Conservation (phyloP, 2,329 filamentous ascomycete genomes). For the Aspergillus texensis region DNA sequence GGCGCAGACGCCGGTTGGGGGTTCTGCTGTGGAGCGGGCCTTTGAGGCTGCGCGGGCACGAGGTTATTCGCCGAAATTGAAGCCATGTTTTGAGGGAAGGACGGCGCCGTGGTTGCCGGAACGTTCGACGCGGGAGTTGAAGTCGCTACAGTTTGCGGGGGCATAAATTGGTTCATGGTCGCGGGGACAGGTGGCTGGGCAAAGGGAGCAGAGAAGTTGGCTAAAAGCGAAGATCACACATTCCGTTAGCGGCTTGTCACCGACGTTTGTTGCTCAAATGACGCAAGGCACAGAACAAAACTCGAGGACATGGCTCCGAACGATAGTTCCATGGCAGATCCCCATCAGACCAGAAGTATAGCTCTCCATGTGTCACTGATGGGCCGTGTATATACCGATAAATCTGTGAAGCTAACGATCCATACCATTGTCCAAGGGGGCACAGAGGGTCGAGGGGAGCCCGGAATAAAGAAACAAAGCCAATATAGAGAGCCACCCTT, state of each 20-base stretch:
- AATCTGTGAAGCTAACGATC: neutral
- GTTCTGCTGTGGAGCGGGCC: conserved; percentile 21
- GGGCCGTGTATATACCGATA: neutral
- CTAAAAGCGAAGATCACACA: conserved; percentile 22
- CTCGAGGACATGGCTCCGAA: conserved; percentile 1
- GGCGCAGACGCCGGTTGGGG: conserved; percentile 24
- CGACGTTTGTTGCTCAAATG: conserved; percentile 1
- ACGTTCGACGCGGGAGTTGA: conserved; percentile 27
- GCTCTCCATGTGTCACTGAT: neutral
- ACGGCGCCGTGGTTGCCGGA: conserved; percentile 35
- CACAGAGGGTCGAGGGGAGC: neutral
- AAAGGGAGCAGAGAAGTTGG: conserved; percentile 39
- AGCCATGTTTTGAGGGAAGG: conserved; percentile 40
- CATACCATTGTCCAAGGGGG: neutral
- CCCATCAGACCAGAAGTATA: neutral
- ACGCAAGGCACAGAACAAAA: conserved; percentile 4
- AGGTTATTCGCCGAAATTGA: conserved; percentile 38
- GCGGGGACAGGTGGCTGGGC: conserved; percentile 35
- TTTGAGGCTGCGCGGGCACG: conserved; percentile 32
- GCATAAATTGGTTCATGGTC: conserved; percentile 35
- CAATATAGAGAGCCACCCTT: neutral
- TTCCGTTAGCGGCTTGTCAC: conserved; percentile 22
- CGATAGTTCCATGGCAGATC: neutral
- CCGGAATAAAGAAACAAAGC: neutral
- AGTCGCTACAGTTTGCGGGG: conserved; percentile 23